phyloP scores from a whole-genome alignment of 2,329 filamentous ascomycete genomes.

The Monosporascus sp. region DNA sequence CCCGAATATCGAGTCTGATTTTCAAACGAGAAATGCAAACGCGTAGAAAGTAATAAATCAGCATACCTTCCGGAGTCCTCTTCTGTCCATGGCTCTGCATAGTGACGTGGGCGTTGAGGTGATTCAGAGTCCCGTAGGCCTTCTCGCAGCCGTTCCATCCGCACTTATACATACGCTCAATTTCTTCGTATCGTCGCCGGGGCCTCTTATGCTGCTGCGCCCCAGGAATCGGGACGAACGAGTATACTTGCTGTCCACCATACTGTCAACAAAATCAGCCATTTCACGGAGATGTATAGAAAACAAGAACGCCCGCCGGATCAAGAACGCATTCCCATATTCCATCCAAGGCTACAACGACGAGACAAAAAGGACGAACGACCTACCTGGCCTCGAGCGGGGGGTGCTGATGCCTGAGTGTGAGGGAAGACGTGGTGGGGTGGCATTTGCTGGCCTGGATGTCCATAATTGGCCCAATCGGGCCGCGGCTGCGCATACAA shows the following conservation, averaged over 20 bases:
- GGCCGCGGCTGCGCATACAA: constrained; percentile 67
- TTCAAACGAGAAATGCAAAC: not conserved
- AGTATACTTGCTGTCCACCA: constrained; percentile 71
- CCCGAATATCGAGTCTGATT: not conserved
- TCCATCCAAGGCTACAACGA: constrained; percentile 11
- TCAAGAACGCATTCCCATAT: not conserved
- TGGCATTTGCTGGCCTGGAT: constrained; percentile 43
- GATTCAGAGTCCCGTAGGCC: constrained; percentile 94
- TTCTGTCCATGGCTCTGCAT: constrained; percentile 97
- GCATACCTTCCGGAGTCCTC: constrained; percentile 91
- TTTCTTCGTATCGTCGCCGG: constrained; percentile 90
- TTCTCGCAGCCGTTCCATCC: constrained; percentile 98
- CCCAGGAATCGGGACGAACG: constrained; percentile 94
- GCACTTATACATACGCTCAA: constrained; percentile 99
- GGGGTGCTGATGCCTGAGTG: constrained; percentile 49
- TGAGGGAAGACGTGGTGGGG: constrained; percentile 50
- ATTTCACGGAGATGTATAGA: constrained; percentile 16
- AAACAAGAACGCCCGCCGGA: constrained; percentile 4
- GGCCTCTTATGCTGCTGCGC: constrained; percentile 97
- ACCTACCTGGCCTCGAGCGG: constrained; percentile 57
- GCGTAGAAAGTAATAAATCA: not conserved
- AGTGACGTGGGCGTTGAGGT: constrained; percentile 95
- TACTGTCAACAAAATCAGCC: constrained; percentile 30
- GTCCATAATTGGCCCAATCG: constrained; percentile 67
- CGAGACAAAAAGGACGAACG: constrained; percentile 5